phyloP scores from a whole-genome alignment of 768 basidiomycete species.

The Phylloporus rhodoxanthus region DNA sequence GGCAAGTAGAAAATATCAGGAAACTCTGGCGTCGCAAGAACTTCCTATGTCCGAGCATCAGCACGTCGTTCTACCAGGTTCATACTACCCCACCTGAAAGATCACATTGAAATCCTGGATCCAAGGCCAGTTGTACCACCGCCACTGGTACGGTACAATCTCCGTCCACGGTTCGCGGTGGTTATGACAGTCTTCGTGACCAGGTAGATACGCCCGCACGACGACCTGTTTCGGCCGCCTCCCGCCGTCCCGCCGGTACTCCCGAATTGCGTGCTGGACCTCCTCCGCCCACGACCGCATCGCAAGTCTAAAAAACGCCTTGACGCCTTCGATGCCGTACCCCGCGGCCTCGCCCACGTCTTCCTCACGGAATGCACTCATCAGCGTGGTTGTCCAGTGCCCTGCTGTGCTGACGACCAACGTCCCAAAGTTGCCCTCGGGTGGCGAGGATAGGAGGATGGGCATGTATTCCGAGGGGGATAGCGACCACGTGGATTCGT shows the following conservation, averaged over 20 bases:
- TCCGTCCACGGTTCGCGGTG: constrained; percentile 40
- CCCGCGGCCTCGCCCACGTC: constrained; percentile 30
- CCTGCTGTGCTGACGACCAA: constrained; percentile 60
- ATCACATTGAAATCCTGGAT: constrained; percentile 52
- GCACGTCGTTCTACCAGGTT: neutral
- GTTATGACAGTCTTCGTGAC: constrained; percentile 62
- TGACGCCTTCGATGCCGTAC: constrained; percentile 48
- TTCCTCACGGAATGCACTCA: constrained; percentile 38
- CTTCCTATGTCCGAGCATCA: constrained; percentile 29
- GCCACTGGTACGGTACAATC: constrained; percentile 39
- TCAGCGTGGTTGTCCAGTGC: constrained; percentile 61
- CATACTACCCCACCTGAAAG: constrained; percentile 44
- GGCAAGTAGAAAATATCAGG: constrained; percentile 53
- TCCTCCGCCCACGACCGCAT: constrained; percentile 50
- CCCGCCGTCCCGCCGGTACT: constrained; percentile 28
- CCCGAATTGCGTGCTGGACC: constrained; percentile 42
- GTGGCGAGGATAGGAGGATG: constrained; percentile 40
- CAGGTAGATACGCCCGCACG: constrained; percentile 56
- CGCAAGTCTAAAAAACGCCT: constrained; percentile 53
- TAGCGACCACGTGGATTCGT: constrained; percentile 50
- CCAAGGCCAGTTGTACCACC: constrained; percentile 63
- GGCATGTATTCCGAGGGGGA: constrained; percentile 49
- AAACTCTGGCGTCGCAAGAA: constrained; percentile 39
- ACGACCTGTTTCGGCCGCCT: constrained; percentile 41
- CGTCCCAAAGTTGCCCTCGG: constrained; percentile 51